Evolutionary conservation across 495 filamentous ascomycete genomes (phyloP).

Genomic region (Penicillium robsamsonii): DNA sequence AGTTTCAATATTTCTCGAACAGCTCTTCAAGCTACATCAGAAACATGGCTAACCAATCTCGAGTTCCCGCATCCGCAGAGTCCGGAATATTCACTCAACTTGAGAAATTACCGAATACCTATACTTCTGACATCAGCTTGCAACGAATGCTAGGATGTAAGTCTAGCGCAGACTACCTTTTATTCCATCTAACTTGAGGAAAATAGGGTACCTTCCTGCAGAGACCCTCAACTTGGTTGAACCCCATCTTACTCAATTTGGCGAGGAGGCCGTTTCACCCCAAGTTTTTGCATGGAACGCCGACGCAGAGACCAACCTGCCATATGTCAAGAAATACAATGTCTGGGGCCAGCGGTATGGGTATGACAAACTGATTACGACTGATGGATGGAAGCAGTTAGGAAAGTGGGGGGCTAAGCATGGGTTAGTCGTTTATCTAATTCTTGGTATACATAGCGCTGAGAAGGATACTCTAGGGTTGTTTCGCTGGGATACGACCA

Average conservation of each 20-base stretch:
- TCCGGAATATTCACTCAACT: conserved; percentile 23
- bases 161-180: conserved; percentile 5
- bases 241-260: conserved; percentile 26
- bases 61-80: conserved; percentile 4
- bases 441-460: not conserved
- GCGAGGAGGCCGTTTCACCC: conserved; percentile 34
- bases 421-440: conserved; percentile 13
- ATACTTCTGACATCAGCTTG: conserved; percentile 32
- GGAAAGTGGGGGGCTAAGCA: conserved; percentile 35
- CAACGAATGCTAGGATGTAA: conserved; percentile 27
- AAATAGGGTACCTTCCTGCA: conserved; percentile 32
- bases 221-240: conserved; percentile 16
- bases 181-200: not conserved
- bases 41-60: conserved; percentile 3
- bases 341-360: conserved; percentile 39
- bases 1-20: not conserved
- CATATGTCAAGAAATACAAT: conserved; percentile 38
- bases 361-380: conserved; percentile 39
- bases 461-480: conserved; percentile 19
- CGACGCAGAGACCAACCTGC: conserved; percentile 36
- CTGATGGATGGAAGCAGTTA: conserved; percentile 43
- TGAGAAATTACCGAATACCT: conserved; percentile 27
- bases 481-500: conserved; percentile 41
- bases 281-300: conserved; percentile 32
- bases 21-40: not conserved